These are phyloP conservation scores for Firmiana major DNA, from an alignment of 345 rosid genomes.

Conservation along the genomic window DNA sequence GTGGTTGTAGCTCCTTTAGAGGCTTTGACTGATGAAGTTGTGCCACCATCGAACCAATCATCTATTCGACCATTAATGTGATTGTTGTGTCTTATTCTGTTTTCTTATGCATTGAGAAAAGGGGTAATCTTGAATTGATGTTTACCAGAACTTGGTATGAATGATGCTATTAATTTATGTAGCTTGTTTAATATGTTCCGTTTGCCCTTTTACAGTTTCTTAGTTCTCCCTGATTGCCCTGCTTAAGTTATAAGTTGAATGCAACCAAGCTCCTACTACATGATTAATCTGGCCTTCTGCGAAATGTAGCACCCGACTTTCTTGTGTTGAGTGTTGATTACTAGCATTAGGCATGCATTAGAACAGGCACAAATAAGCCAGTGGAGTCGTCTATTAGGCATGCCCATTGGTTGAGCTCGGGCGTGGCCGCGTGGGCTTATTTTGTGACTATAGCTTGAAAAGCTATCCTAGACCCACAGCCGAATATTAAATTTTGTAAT, in stretches of 20 bases:
- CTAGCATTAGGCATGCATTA: too few species aligned
- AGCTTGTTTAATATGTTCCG: neutral
- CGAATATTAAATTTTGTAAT: too few species aligned
- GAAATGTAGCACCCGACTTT: too few species aligned
- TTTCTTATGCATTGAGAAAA: neutral
- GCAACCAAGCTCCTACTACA: too few species aligned
- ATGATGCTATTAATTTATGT: neutral
- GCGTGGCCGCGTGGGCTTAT: too few species aligned
- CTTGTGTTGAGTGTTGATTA: too few species aligned
- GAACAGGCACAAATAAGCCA: too few species aligned
- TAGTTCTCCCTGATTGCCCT: neutral
- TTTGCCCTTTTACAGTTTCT: neutral
- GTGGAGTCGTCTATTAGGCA: too few species aligned
- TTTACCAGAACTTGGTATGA: neutral
- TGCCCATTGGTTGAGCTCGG: too few species aligned
- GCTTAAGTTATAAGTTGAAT: neutral
- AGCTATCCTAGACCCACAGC: too few species aligned
- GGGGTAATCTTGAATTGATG: neutral
- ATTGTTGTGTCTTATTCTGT: neutral
- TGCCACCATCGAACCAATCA: constrained; percentile 11
- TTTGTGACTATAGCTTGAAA: too few species aligned
- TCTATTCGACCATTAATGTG: neutral
- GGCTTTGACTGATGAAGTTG: constrained; percentile 70
- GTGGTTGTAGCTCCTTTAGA: constrained; percentile 33
- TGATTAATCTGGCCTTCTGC: too few species aligned